phyloP scores from a whole-genome alignment of 2,329 filamentous ascomycete species.

The Curvularia spicifera region DNA sequence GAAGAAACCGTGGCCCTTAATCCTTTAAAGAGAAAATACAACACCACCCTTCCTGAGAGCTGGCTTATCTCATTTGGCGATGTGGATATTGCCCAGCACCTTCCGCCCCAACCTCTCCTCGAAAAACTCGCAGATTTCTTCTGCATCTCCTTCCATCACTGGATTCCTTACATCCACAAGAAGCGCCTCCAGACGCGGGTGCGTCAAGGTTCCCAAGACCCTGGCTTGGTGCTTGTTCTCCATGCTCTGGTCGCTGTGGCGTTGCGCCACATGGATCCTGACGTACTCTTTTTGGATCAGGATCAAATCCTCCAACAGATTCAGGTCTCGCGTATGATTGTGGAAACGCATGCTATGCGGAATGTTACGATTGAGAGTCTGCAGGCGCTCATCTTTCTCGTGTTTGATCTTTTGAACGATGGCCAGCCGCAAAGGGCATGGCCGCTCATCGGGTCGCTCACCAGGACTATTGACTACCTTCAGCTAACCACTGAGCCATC shows the following conservation, averaged over 20 bases:
- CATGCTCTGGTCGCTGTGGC: slow-evolving; percentile 39
- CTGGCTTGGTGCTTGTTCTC: slow-evolving; percentile 32
- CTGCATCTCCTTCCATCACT: slow-evolving; percentile 44
- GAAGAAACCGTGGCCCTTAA: slow-evolving; percentile 14
- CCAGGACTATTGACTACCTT: slow-evolving; percentile 43
- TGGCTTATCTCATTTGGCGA: slow-evolving; percentile 31
- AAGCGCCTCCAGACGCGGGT: slow-evolving; percentile 36
- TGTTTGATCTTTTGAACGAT: slow-evolving; percentile 45
- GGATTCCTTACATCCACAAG: slow-evolving; percentile 46
- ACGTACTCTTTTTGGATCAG: slow-evolving; percentile 30
- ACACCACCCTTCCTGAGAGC: slow-evolving; percentile 20
- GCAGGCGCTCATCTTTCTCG: slow-evolving; percentile 41
- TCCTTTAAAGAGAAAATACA: slow-evolving; percentile 36
- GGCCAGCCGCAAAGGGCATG: slow-evolving; percentile 39
- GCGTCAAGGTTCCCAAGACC: slow-evolving; percentile 21
- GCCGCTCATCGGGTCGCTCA: slow-evolving; percentile 45
- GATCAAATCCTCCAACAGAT: slow-evolving; percentile 38
- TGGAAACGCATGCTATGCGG: slow-evolving; percentile 37
- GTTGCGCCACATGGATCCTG: slow-evolving; percentile 39
- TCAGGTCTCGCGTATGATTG: slow-evolving; percentile 38
- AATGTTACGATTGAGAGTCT: slow-evolving; percentile 40
- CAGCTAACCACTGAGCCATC: slow-evolving; percentile 42
- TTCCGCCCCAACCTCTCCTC: slow-evolving; percentile 37
- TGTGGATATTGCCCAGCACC: slow-evolving; percentile 33
- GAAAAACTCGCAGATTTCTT: slow-evolving; percentile 41